Evolutionary conservation across 1,284 basidiomycete species (phyloP).

Genomic region (Kalmanozyma brasiliensis): DNA sequence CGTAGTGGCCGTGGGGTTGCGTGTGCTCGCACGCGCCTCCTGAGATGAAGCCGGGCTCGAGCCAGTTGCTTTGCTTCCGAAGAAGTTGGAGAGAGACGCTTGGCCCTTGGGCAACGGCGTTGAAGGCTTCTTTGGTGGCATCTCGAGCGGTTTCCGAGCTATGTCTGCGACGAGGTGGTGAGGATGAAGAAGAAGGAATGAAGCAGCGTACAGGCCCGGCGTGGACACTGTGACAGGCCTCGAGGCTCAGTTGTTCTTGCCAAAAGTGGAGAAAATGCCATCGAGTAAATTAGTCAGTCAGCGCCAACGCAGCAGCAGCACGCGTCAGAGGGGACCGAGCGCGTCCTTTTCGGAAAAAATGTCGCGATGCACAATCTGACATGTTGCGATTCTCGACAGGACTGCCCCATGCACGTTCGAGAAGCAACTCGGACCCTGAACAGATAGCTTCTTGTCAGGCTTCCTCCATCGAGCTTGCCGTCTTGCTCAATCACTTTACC

Average conservation of each 20-base stretch:
- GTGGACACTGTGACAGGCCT: background rate
- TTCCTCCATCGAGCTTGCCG: background rate
- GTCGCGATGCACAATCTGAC: background rate
- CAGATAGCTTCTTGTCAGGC: background rate
- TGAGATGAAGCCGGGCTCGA: conserved; percentile 37
- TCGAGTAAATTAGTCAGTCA: conserved; percentile 7
- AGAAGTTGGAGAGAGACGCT: conserved; percentile 52
- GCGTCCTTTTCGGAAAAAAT: background rate
- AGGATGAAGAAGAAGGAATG: background rate
- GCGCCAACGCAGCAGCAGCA: background rate
- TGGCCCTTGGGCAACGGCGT: conserved; percentile 48
- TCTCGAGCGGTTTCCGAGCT: conserved; percentile 1
- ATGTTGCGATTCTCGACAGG: background rate
- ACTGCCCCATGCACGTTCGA: conserved; percentile 3
- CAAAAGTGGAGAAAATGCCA: conserved; percentile 3
- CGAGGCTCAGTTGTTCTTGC: background rate
- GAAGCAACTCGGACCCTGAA: background rate
- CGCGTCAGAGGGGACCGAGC: conserved; percentile 3
- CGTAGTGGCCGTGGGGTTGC: conserved; percentile 10
- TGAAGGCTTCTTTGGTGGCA: conserved; percentile 40
- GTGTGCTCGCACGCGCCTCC: conserved; percentile 12
- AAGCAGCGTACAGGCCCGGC: too few species aligned
- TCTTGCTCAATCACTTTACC: background rate
- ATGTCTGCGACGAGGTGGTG: background rate
- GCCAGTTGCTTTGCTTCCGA: conserved; percentile 27